These are phyloP conservation scores for Trifolium subterraneum DNA, from an alignment of 306 rosid species.

Conservation along the genomic window DNA sequence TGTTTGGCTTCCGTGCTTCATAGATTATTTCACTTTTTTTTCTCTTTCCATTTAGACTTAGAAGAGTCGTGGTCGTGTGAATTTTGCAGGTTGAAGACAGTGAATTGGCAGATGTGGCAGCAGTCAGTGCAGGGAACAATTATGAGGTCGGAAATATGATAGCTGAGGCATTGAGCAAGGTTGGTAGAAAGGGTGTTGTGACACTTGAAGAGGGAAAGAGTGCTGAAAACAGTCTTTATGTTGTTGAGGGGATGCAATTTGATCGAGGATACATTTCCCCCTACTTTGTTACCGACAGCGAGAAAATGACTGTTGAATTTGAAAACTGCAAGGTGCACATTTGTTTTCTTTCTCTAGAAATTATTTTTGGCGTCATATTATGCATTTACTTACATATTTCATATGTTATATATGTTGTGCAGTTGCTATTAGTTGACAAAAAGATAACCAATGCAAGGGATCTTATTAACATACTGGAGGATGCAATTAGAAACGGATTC, in stretches of 20 bases:
- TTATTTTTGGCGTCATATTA: neutral
- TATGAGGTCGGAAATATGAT: constrained; percentile 94
- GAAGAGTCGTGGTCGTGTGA: constrained; percentile 24
- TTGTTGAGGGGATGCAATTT: constrained; percentile 99
- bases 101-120: constrained; percentile 97
- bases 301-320: constrained; percentile 93
- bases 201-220: constrained; percentile 99
- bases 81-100: constrained; percentile 91
- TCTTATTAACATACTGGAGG: constrained; percentile 82
- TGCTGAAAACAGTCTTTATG: constrained; percentile 90
- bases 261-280: constrained; percentile 98
- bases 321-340: constrained; percentile 86
- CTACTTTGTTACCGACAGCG: constrained; percentile 95
- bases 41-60: neutral
- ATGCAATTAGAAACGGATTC: constrained; percentile 89
- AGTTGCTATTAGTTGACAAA: constrained; percentile 95
- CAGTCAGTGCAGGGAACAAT: constrained; percentile 98
- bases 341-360: neutral
- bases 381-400: neutral
- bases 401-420: constrained; percentile 39
- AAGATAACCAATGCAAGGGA: constrained; percentile 94
- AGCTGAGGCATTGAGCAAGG: constrained; percentile 97
- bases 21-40: neutral
- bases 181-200: constrained; percentile 98
- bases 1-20: neutral